Conservation (phyloP, 305 asterid genomes). For the Rubia tinctorum region DNA sequence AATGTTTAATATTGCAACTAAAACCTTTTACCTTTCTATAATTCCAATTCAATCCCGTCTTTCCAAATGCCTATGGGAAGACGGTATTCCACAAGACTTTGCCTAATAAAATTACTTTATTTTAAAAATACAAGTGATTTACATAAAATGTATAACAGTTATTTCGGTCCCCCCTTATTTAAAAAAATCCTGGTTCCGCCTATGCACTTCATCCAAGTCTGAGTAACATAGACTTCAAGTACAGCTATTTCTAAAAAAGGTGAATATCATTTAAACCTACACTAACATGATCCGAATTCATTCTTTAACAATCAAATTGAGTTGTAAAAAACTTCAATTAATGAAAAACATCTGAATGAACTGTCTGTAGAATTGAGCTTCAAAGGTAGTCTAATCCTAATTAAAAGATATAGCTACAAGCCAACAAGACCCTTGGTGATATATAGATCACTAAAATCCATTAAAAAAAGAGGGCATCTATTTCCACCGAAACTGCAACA, state of each 20-base stretch:
- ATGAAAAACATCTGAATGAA: neutral
- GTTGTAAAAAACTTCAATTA: neutral
- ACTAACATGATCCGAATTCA: neutral
- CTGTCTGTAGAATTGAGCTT: conserved; percentile 4
- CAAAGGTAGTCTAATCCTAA: conserved; percentile 2
- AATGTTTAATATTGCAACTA: too few relatives aligned
- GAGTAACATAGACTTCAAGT: neutral
- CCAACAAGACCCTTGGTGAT: neutral
- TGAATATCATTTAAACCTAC: neutral
- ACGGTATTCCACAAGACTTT: too few relatives aligned
- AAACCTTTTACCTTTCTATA: too few relatives aligned
- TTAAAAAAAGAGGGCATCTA: neutral
- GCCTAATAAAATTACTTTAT: too few relatives aligned
- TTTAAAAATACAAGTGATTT: too few relatives aligned
- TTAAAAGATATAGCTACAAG: neutral
- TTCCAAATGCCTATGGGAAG: too few relatives aligned
- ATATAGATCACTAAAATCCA: neutral
- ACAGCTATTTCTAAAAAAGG: neutral
- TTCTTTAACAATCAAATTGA: neutral
- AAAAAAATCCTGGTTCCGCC: too few relatives aligned
- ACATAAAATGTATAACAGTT: too few relatives aligned
- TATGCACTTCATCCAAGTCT: too few relatives aligned
- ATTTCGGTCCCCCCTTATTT: too few relatives aligned
- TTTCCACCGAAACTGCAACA: neutral
- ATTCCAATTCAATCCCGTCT: too few relatives aligned